Evolutionary conservation across 179 eudicot species (phyloP), one percentile per base, ranked within the genome.

Genomic region (Silene coronaria): DNA sequence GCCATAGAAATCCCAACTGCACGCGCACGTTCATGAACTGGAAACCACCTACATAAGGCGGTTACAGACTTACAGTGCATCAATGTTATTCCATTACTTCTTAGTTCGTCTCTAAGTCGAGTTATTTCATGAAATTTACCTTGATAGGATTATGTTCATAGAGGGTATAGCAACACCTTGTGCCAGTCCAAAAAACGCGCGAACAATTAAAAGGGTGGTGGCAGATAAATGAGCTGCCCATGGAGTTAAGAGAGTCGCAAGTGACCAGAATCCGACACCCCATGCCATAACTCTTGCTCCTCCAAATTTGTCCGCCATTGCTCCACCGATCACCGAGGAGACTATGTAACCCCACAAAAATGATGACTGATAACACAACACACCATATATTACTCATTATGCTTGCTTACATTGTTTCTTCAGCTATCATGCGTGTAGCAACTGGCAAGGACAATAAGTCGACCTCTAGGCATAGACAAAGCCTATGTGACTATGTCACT

Each of bases 1-100:
- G 89, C 97, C 98, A 94, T 90, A 2, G 97, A 89, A 67, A 94
- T 59, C 66, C 98, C 98, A 11, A 94, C 97, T 22, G 98, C 98
- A 51, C 91, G 88, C 5, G 98, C 96, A 69, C 98, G 81, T 82
- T 94, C 97, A 68, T 92, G 77, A 77, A 73, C 76, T 13, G 98
- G 95, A 76, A 91, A 94, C 98, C 98, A 94, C 89, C 98, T 92
- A 77, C n/a, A 19, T 58, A 71, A 45, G 51, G 60, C 6, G 22
- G 57, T 42, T 22, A 67, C 13, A 36, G 19, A 13, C 32, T 42
- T 22, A 67, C 13, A 36, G 19, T 32, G 28, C 46, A 24, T 53
- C 71, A 63, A 77, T 8, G 3, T 8, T 53, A 28, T 23, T 27
- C 8, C 48, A 24, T 48, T 53, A 46, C 63, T 64, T 36, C 45